Conservation (phyloP, 2,329 filamentous ascomycete genomes). For the Curvularia sp. region DNA sequence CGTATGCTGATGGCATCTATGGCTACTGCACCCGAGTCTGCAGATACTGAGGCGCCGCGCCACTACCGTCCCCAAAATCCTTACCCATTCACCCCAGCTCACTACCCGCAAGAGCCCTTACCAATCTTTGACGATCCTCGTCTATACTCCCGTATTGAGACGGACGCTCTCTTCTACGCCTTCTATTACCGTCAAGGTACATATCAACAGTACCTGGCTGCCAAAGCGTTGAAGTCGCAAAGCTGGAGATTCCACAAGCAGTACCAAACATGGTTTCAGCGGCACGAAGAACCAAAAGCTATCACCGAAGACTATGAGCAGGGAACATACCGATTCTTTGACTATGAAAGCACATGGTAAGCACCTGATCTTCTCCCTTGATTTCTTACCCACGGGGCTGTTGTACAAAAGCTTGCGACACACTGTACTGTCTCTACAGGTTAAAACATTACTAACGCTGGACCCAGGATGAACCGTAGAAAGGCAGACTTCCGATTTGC, state of each 20-base stretch:
- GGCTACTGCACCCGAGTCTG: conserved; percentile 73
- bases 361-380: conserved; percentile 19
- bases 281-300: conserved; percentile 96
- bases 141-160: conserved; percentile 87
- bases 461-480: conserved; percentile 91
- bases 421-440: conserved; percentile 16
- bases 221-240: conserved; percentile 96
- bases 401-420: conserved; percentile 12
- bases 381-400: conserved; percentile 7
- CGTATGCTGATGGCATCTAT: conserved; percentile 80
- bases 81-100: conserved; percentile 74
- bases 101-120: conserved; percentile 93
- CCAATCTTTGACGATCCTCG: conserved; percentile 89
- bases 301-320: conserved; percentile 99
- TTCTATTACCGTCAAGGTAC: conserved; percentile 99
- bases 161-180: conserved; percentile 96
- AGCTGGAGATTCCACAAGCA: conserved; percentile 99
- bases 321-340: conserved; percentile 98
- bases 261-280: conserved; percentile 98
- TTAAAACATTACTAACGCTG: conserved; percentile 34
- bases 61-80: conserved; percentile 85
- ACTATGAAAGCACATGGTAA: conserved; percentile 98
- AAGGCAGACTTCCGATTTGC: conserved; percentile 99
- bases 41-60: conserved; percentile 81
- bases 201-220: conserved; percentile 93